These are phyloP conservation scores for Globomyces pollinis-pini DNA, from an alignment of 192 early-diverging fungal species.

Conservation along the genomic window DNA sequence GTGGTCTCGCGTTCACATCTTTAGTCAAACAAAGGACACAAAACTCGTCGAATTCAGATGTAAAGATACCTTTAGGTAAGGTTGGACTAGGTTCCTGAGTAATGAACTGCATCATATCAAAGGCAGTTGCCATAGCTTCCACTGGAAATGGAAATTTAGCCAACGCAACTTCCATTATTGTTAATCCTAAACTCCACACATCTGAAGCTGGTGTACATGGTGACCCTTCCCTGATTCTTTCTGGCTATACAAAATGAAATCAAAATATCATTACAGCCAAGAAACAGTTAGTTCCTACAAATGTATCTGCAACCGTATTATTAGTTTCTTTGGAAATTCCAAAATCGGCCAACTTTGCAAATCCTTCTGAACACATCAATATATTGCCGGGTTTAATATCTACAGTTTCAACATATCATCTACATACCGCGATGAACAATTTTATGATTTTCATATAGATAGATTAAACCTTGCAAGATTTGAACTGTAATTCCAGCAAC, in stretches of 20 bases:
- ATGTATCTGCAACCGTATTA: conserved; percentile 83
- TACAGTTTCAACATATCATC: conserved; percentile 23
- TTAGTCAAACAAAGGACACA: conserved; percentile 2
- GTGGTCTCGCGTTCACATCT: background rate
- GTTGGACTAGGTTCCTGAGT: conserved; percentile 77
- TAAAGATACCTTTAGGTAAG: conserved; percentile 55
- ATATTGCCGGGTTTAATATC: conserved; percentile 99
- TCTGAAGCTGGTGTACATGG: conserved; percentile 80
- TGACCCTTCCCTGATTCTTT: conserved; percentile 79
- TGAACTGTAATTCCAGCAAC: background rate
- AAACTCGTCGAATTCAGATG: conserved; percentile 70
- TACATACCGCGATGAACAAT: conserved; percentile 68
- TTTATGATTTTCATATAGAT: conserved; percentile 68
- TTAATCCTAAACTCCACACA: conserved; percentile 88
- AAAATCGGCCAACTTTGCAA: conserved; percentile 96
- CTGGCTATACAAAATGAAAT: conserved; percentile 76
- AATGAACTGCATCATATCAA: conserved; percentile 92
- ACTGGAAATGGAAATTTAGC: conserved; percentile 88
- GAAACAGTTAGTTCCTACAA: conserved; percentile 89
- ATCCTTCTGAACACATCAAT: conserved; percentile 73
- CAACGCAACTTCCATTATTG: conserved; percentile 87
- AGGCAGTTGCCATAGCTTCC: conserved; percentile 46
- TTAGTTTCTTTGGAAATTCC: conserved; percentile 84
- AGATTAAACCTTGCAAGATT: conserved; percentile 12
- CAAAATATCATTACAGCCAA: conserved; percentile 49